These are phyloP conservation scores for Colletotrichum sp. DNA, from an alignment of 2,329 filamentous ascomycete species.

Conservation along the genomic window DNA sequence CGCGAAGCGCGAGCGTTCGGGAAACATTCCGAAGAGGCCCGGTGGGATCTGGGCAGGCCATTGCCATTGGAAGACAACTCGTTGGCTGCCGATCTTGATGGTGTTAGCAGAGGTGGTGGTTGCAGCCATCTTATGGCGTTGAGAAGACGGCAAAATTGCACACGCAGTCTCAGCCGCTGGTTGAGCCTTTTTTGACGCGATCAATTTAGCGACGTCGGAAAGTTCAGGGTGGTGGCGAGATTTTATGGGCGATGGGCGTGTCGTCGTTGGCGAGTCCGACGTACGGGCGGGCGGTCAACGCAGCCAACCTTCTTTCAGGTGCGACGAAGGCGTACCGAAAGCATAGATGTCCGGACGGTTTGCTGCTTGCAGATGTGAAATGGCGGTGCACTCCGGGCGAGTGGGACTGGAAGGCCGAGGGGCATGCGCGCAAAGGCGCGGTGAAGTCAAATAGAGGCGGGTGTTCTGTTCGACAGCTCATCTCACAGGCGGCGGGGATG, in stretches of 20 bases:
- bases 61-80: not conserved
- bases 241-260: not conserved
- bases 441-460: not conserved
- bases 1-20: not conserved
- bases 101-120: not conserved
- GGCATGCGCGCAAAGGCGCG: not conserved
- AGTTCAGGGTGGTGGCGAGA: conserved; percentile 15
- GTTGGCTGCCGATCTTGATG: not conserved
- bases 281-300: not conserved
- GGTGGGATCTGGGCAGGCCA: not conserved
- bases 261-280: not conserved
- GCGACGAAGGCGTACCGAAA: not conserved
- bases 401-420: not conserved
- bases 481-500: conserved; percentile 13
- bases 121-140: not conserved
- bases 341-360: not conserved
- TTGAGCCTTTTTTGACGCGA: not conserved
- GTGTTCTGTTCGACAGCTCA: conserved; percentile 3
- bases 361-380: not conserved
- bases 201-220: conserved; percentile 15
- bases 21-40: conserved; percentile 6
- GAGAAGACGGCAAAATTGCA: not conserved
- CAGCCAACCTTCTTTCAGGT: not conserved
- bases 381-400: not conserved
- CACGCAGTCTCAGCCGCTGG: not conserved